Evolutionary conservation across 2,329 filamentous ascomycete species (phyloP), one percentile per base, ranked within the genome.

Genomic region (Trichoderma sp.): DNA sequence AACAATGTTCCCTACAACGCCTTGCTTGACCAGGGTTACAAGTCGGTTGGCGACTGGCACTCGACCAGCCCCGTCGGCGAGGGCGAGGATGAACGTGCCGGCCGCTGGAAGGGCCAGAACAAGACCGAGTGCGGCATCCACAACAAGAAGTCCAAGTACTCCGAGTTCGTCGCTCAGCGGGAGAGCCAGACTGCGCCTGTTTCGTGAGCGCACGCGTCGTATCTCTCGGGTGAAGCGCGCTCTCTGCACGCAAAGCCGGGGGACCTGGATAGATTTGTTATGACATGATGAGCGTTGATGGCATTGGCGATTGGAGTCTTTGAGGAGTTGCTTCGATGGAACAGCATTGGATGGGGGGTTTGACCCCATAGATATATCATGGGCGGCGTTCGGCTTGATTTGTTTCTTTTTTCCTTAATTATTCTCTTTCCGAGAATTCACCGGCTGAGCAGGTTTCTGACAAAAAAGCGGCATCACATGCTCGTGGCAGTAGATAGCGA

Each of bases 51-150:
- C 77, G 97, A 99, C 88, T 98, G 95, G 94, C 97, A 99, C 89
- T 98, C 95, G 68, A 99, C 97, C 4, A 93, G 91, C 80, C 95
- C 97, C 14, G 95, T 98, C 77, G 91, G 89, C 78, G 95, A 96
- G 76, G 94, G 94, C 78, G 97, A 99, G 86, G 97, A 98, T 81
- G 97, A 99, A 90, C 93, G 97, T 69, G 93, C 97, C 9, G 97
- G 97, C 75, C 93, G 97, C 79, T 99, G 97, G 97, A 98, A 98
- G 90, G 97, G 97, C 77, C 93, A 95, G 85, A 87, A 89, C 81
- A 99, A 99, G 92, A 97, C 95, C 18, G 97, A 99, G 88, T 99
- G 97, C 84, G 97, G 97, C 65, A 98, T 99, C 82, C 97, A 99
- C 91, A 98, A 98, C 89, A 97, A 97, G 86, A 93, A 95, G 84